Evolutionary conservation across 805 yeast genomes (phyloP).

Genomic region (Starmerella riodocensis): DNA sequence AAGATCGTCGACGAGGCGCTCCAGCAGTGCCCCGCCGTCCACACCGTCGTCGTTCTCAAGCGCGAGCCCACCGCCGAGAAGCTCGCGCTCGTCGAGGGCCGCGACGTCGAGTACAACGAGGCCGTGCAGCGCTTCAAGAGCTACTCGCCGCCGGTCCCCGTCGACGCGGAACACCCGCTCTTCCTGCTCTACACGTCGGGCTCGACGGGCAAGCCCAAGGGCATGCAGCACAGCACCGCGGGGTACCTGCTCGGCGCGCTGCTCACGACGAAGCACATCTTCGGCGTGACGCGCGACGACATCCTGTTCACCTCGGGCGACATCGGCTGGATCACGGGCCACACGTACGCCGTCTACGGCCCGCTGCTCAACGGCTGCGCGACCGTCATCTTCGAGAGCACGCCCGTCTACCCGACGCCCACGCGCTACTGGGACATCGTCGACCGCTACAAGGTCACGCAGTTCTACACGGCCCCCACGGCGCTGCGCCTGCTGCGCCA

Average conservation of each 20-base stretch:
- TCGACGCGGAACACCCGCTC: constrained; percentile 84
- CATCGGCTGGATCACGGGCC: constrained; percentile 99
- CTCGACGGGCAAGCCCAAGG: constrained; percentile 97
- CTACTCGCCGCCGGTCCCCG: constrained; percentile 77
- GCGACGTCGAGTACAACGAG: constrained; percentile 96
- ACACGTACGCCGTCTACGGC: constrained; percentile 89
- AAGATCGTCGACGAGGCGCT: constrained; percentile 92
- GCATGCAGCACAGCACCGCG: constrained; percentile 89
- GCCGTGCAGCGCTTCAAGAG: constrained; percentile 68
- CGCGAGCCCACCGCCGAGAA: constrained; percentile 40
- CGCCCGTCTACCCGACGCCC: constrained; percentile 92
- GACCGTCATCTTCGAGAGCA: constrained; percentile 87
- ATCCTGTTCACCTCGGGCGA: constrained; percentile 93
- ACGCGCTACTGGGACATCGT: constrained; percentile 96
- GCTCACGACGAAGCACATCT: constrained; percentile 80
- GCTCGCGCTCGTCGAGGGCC: constrained; percentile 50
- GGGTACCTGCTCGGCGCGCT: constrained; percentile 91
- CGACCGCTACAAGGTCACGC: constrained; percentile 81
- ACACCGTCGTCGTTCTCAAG: constrained; percentile 73
- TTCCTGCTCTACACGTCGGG: constrained; percentile 95
- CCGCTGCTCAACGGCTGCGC: constrained; percentile 83
- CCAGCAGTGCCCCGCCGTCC: constrained; percentile 51
- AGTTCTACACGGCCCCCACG: constrained; percentile 97
- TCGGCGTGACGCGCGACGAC: constrained; percentile 83
- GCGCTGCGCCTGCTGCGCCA: constrained; percentile 82